A percentile compares a stretch with the other conserved stretches of the same genome.
Conservation (phyloP, 192 early-diverging fungal species). For the Umbelopsis vinacea region DNA sequence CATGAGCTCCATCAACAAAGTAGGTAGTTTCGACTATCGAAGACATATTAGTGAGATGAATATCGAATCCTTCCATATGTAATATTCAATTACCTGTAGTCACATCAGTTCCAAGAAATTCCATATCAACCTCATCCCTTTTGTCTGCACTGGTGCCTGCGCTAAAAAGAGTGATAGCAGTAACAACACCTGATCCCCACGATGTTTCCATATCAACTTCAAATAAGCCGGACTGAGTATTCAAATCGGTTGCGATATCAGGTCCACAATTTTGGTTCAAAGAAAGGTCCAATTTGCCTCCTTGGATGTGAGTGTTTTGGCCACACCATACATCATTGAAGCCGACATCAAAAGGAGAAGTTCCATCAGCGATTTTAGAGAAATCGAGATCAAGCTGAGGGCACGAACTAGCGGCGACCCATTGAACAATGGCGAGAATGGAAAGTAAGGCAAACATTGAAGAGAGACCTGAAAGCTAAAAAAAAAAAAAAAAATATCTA, state of each 20-base stretch:
- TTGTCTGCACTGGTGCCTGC: slow-evolving; percentile 36
- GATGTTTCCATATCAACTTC: slow-evolving; percentile 23
- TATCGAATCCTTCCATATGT: slow-evolving; percentile 26
- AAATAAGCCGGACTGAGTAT: slow-evolving; percentile 5
- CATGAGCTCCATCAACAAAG: slow-evolving; percentile 53
- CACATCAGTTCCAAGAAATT: slow-evolving; percentile 58
- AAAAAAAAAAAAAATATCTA: not conserved
- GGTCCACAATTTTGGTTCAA: slow-evolving; percentile 22
- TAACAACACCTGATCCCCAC: slow-evolving; percentile 42
- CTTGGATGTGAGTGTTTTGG: slow-evolving; percentile 19
- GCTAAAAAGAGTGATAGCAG: slow-evolving; percentile 57
- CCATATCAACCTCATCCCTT: slow-evolving; percentile 66
- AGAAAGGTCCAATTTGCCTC: slow-evolving; percentile 1
- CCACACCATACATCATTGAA: slow-evolving; percentile 28
- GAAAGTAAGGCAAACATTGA: slow-evolving; percentile 1
- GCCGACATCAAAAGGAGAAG: slow-evolving; percentile 7
- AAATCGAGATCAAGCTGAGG: slow-evolving; percentile 1
- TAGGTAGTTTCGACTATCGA: slow-evolving; percentile 51
- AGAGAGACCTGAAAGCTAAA: not conserved
- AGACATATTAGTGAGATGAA: not conserved
- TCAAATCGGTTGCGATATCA: not conserved
- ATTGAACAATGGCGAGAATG: not conserved
- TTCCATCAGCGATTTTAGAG: slow-evolving; percentile 12
- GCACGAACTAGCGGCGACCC: not conserved
- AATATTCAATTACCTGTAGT: slow-evolving; percentile 47